Evolutionary conservation across 257 asterid species (phyloP), one percentile per base, ranked within the genome.

Genomic region (Capsicum chinense): DNA sequence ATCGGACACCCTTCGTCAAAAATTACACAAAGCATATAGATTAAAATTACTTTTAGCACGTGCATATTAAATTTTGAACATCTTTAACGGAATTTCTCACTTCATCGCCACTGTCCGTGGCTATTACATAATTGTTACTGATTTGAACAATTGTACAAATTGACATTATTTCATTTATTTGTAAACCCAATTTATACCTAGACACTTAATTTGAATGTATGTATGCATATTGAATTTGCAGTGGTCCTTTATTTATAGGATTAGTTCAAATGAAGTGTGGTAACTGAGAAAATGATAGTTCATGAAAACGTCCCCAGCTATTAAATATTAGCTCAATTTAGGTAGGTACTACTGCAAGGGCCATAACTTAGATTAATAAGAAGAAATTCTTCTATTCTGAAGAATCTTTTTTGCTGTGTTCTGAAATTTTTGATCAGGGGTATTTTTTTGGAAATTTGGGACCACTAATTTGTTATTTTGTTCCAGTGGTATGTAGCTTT

Each of bases 401-500:
- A 54, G 81, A 76, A 52, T 76, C 63, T 76, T 76, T 39, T 76
- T 76, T 12, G 33, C 78, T 39, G 44, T 76, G 19, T 76, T 52
- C 81, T 76, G 81, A 76, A 76, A 13, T 76, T 52, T 39, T 76
- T 26, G 2, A 74, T 15, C 62, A 74, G 81, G 62, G 62, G 37
- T 19, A 19, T 76, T 52, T 47, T 64, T 68, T 50, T 37, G 56
- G 16, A 44, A 21, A 15, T 83, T 89, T 88, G 89, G 92, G 92
- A 85, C 93, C 94, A 91, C 93, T 59, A 14, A 13, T 78, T 66
- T 71, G 80, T n/a, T 71, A 56, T 71, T 78, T 56, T 86, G 84
- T 87, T 54, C 83, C 88, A 88, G 90, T 91, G 96, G 83, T 68
- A 92, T 26, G 92, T 92, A 76, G 93, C 93, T 89, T 86, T 90